Evolutionary conservation across 495 filamentous ascomycete genomes (phyloP), one percentile per base, ranked within the genome.

Genomic region (Hypoxylon crocopeplum): DNA sequence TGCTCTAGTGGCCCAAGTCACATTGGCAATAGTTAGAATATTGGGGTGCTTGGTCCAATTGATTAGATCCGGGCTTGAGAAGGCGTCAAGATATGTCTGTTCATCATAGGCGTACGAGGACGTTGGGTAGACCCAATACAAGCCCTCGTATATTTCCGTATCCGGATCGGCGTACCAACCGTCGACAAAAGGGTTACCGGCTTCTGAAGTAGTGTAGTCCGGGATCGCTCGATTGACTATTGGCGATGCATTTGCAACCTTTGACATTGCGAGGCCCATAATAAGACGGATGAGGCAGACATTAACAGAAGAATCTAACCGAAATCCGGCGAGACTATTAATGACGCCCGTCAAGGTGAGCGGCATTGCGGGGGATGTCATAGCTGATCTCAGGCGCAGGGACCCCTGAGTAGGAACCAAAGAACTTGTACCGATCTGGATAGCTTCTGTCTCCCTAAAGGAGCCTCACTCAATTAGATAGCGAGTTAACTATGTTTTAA

Each of bases 141-240:
- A 70, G 48, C 70, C 73, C 37, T 79, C 69, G 68, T 81, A 81
- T 62, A 79, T 73, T 56, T 77, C 77, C 21, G 77, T 78, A 19
- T 77, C 79, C 7, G 79, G 79, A 48, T 82, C 80, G 0, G 80
- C 80, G 53, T 81, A 80, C 77, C 76, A 80, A 51, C 75, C 72
- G 2, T 68, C 56, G 17, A 79, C 64, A 22, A 79, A 64, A 12
- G 77, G 77, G 49, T 79, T 79, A 8, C 69, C 69, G 1, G 64
- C 44, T 34, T 66, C 67, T 15, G 67, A 44, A 8, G 69, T 69
- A 6, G 55, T 50, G 21, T 63, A 66, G 34, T 64, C 58, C 7
- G 54, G 54, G 12, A 32, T 17, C 5, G 25, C 1, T 20, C 11
- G 40, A 13, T 32, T 13, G 0, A 7, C 3, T 39, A 48, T 30